Base-by-base conservation (phyloP, 306 rosid genomes). In the Prunus kanzakura region DNA sequence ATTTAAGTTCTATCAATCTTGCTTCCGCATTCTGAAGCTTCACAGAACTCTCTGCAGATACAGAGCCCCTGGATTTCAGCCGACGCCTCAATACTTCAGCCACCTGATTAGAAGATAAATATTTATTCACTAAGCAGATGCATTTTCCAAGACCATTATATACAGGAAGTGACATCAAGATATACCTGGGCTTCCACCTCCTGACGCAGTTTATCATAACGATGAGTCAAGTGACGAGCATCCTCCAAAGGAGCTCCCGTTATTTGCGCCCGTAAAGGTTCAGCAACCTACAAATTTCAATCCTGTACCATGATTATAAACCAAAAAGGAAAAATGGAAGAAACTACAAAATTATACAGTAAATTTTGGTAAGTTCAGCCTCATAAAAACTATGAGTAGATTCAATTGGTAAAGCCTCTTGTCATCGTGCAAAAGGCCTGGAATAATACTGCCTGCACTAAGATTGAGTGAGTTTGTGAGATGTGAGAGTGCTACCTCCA, bases 231-330 rank as follows among this genome's bases (percentile, higher is more conserved):
- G 82, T 94, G 97, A 30, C 98, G 95, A 73, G 98, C 98, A 86
- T 91, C 98, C 82, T 94, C 98, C 79, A 94, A 82, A 78, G 98
- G 98, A 79, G 98, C 96, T 76, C 95, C 97, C 6, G 86, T 89
- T 82, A 94, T 88, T 82, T 88, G 97, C 61, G 96, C 87, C 73
- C 93, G 86, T 78, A 94, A 80, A 61, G 98, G 93, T 81, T 94
- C 91, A 75, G 91, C 81, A 62, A 90, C 92, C 98, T 94, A 87
- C 67, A 84, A 20, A 76, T 81, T 82, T 72, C 86, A 81, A 81
- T 78, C 80, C 91, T 89, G 87, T 83, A 76, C 80, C 81, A 86
- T 73, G 71, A 78, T 88, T 90, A 87, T 82, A 82, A 84, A 78
- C 73, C 64, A 79, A 43, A 82, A 72, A 19, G 65, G 65, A 71